phyloP scores from a whole-genome alignment of 768 basidiomycete genomes.

The Rhizopogon salebrosus region DNA sequence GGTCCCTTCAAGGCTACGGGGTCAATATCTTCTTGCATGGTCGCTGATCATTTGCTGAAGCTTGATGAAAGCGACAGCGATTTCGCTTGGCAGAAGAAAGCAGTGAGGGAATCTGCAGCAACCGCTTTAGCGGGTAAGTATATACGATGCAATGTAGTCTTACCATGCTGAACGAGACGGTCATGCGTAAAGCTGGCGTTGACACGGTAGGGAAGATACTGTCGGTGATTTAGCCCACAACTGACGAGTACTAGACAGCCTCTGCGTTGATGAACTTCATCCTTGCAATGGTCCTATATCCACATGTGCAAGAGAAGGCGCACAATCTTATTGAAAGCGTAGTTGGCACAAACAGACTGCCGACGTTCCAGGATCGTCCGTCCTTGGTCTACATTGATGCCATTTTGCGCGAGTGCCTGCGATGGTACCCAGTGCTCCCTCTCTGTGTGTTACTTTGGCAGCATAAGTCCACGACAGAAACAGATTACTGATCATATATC shows the following conservation, averaged over 20 bases:
- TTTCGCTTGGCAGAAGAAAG: not conserved
- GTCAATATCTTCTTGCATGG: slow-evolving; percentile 5
- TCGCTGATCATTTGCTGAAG: slow-evolving; percentile 1
- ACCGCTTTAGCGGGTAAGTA: slow-evolving; percentile 1
- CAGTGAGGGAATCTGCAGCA: slow-evolving; percentile 1
- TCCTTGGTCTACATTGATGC: slow-evolving; percentile 9
- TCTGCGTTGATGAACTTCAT: slow-evolving; percentile 4
- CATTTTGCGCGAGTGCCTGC: slow-evolving; percentile 6
- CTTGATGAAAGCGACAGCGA: not conserved
- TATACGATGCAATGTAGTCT: not conserved
- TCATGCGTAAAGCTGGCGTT: not conserved
- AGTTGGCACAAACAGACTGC: slow-evolving; percentile 7
- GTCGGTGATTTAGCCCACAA: not conserved
- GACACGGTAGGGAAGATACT: not conserved
- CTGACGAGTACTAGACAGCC: not conserved
- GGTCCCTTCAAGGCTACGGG: slow-evolving; percentile 1
- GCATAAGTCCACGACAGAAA: not conserved
- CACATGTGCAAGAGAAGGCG: slow-evolving; percentile 6
- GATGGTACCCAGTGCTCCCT: slow-evolving; percentile 1
- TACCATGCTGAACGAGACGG: not conserved
- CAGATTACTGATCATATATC: not conserved
- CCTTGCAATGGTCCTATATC: slow-evolving; percentile 9
- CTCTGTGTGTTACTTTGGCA: not conserved
- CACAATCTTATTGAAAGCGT: slow-evolving; percentile 9
- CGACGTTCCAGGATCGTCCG: slow-evolving; percentile 7